Conservation (phyloP, 2,329 filamentous ascomycete genomes). For the Coniochaeta sp. region DNA sequence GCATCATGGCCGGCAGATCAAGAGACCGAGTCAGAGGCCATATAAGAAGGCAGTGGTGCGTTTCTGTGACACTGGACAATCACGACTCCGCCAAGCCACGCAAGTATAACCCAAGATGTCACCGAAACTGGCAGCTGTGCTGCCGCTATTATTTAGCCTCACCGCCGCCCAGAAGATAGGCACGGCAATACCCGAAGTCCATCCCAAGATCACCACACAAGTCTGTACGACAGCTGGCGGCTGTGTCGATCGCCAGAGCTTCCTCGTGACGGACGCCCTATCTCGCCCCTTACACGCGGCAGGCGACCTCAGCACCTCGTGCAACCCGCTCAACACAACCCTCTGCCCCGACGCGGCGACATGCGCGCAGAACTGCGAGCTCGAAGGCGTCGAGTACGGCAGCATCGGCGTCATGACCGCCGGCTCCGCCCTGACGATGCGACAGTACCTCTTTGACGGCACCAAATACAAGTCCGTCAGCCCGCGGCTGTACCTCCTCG, state of each 20-base stretch:
- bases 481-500: slow-evolving; percentile 49
- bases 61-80: not conserved
- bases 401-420: slow-evolving; percentile 13
- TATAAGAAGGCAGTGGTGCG: not conserved
- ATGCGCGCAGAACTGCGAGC: slow-evolving; percentile 40
- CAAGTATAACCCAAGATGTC: not conserved
- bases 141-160: slow-evolving; percentile 4
- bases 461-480: slow-evolving; percentile 9
- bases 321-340: slow-evolving; percentile 12
- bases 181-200: slow-evolving; percentile 14
- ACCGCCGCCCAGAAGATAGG: slow-evolving; percentile 15
- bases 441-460: slow-evolving; percentile 13
- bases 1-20: not conserved
- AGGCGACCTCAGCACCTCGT: slow-evolving; percentile 9
- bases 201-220: slow-evolving; percentile 15
- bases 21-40: not conserved
- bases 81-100: not conserved
- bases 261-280: slow-evolving; percentile 14
- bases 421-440: slow-evolving; percentile 14
- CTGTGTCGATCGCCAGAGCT: slow-evolving; percentile 12
- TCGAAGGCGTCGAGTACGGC: slow-evolving; percentile 41
- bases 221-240: slow-evolving; percentile 15
- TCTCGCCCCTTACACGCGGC: slow-evolving; percentile 13
- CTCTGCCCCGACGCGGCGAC: slow-evolving; percentile 31
- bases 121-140: not conserved